phyloP scores from a whole-genome alignment of 352 stramenopile species.

The Phytophthora agathidicida region DNA sequence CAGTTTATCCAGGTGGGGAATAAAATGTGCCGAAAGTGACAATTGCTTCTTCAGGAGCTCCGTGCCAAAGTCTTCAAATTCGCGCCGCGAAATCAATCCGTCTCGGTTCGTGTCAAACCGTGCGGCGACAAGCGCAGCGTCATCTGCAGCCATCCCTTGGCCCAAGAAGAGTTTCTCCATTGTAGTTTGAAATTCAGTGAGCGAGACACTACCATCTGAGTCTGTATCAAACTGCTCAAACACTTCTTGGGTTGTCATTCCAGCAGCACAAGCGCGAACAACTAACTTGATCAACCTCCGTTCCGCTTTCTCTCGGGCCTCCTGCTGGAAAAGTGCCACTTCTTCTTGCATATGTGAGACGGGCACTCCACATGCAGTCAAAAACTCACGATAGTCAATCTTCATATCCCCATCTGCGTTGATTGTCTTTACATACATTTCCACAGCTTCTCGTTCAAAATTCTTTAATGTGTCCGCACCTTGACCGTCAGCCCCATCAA shows the following conservation, averaged over 20 bases:
- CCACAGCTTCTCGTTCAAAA: slow-evolving; percentile 51
- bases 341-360: slow-evolving; percentile 22
- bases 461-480: slow-evolving; percentile 29
- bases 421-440: slow-evolving; percentile 50
- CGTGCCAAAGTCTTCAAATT: slow-evolving; percentile 64
- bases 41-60: slow-evolving; percentile 49
- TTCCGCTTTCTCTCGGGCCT: slow-evolving; percentile 32
- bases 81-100: slow-evolving; percentile 54
- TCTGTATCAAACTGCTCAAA: slow-evolving; percentile 84
- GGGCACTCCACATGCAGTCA: slow-evolving; percentile 54
- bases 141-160: slow-evolving; percentile 43
- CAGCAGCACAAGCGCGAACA: slow-evolving; percentile 48
- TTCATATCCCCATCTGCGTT: slow-evolving; percentile 65
- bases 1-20: slow-evolving; percentile 28
- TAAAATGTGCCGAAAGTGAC: slow-evolving; percentile 28
- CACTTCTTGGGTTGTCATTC: slow-evolving; percentile 58
- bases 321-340: slow-evolving; percentile 16
- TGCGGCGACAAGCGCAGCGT: slow-evolving; percentile 40
- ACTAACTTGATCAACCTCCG: slow-evolving; percentile 73
- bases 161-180: slow-evolving; percentile 59
- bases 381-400: slow-evolving; percentile 77
- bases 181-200: slow-evolving; percentile 56
- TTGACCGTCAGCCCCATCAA: slow-evolving; percentile 2
- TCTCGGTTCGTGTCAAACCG: slow-evolving; percentile 69
- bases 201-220: slow-evolving; percentile 59